Base-by-base conservation (phyloP, 2,329 filamentous ascomycete species). In the Penicillium sp. region DNA sequence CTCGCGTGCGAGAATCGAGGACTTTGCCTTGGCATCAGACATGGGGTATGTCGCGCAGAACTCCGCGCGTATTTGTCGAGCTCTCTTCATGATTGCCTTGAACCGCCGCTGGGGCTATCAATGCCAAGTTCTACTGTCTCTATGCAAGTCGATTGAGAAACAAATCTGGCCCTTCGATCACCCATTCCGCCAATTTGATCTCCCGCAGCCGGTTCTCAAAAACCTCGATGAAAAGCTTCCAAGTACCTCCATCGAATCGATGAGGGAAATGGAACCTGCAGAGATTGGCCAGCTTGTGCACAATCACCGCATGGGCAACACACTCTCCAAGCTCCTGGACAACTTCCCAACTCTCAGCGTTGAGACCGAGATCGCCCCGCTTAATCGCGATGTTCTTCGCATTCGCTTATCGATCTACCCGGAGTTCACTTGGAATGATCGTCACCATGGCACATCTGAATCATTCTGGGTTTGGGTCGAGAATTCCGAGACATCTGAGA, bases 401-500 rank as follows among this genome's bases (percentile, higher is more conserved):
- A 92, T 99, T 67, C 88, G 89, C 67, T 83, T 99, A 0, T 90
- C 82, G 63, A 82, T 99, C 16, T 90, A 88, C 1, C 91, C 94
- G 0, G 92, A 97, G 48, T 99, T 99, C 69, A 81, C 81, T 36
- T 99, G 94, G 94, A 96, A 96, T 64, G 93, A 97, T 62, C 87
- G 89, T 44, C 84, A 96, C 55, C 92, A 99, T 68, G 95, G 95
- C 16, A 91, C 87, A 3, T 97, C 93, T 0, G 94, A 99, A 68
- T 93, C 93, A 4, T 99, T 95, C 76, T 99, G 95, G 83, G 88
- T 99, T 54, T 99, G 94, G 95, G 93, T 99, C 3, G 94, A 99
- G 72, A 96, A 97, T 70, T 97, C 93, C 0, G 94, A 97, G 65
- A 97, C 92, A 0, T 92, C 91, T 0, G 92, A 97, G 72, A 97